phyloP scores from a whole-genome alignment of 345 rosid genomes.

The Eucalyptus camaldulensis region DNA sequence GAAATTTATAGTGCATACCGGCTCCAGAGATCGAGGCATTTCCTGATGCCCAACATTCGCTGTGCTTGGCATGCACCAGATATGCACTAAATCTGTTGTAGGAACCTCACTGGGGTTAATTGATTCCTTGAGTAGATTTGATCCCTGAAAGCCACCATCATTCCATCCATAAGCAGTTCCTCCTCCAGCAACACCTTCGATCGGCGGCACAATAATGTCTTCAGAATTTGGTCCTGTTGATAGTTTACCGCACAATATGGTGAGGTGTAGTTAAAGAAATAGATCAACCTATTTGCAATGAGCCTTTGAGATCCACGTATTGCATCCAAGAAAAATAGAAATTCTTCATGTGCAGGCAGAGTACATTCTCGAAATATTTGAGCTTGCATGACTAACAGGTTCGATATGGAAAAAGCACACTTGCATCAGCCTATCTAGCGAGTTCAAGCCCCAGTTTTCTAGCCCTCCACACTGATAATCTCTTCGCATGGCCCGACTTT shows the following conservation, averaged over 20 bases:
- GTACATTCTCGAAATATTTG: background rate
- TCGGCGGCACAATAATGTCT: constrained; percentile 46
- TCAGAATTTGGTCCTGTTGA: constrained; percentile 19
- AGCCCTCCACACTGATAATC: background rate
- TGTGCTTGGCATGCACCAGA: constrained; percentile 90
- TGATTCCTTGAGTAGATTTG: constrained; percentile 30
- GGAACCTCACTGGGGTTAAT: constrained; percentile 53
- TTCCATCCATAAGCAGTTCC: constrained; percentile 96
- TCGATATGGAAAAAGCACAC: background rate
- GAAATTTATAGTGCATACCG: constrained; percentile 29
- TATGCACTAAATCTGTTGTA: constrained; percentile 60
- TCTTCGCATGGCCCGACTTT: background rate
- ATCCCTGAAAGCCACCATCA: constrained; percentile 30
- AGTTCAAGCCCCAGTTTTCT: background rate
- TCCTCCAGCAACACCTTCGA: constrained; percentile 99
- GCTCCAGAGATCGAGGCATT: constrained; percentile 67
- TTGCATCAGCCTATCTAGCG: background rate
- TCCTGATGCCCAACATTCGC: constrained; percentile 77
- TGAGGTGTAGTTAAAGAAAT: background rate
- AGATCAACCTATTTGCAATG: background rate
- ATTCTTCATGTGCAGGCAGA: background rate
- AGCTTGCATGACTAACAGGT: background rate
- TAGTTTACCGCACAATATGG: background rate
- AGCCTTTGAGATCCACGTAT: background rate
- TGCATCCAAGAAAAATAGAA: background rate